Conservation (phyloP, 306 rosid genomes). For the Mimosa pudica region DNA sequence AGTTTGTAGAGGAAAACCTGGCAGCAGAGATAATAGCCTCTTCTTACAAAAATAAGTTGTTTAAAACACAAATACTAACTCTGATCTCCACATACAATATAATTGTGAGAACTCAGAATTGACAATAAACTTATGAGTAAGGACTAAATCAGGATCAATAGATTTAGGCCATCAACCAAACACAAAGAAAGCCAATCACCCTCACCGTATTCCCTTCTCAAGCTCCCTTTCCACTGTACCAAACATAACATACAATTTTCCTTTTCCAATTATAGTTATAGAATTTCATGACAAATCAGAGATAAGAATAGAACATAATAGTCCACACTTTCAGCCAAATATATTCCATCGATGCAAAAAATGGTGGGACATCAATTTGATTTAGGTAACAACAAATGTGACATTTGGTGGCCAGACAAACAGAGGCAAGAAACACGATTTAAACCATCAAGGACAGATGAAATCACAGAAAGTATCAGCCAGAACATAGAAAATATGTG, state of each 20-base stretch:
- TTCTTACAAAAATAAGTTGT: conserved; percentile 10
- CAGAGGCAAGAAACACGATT: conserved; percentile 20
- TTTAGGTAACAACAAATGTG: background rate
- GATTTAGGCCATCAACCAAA: background rate
- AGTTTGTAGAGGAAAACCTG: background rate
- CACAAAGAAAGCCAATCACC: background rate
- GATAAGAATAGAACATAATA: background rate
- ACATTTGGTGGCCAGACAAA: background rate
- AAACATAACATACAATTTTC: background rate
- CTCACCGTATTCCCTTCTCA: background rate
- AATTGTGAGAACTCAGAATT: background rate
- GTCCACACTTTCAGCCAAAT: background rate
- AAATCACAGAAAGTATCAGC: conserved; percentile 11
- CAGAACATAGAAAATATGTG: background rate
- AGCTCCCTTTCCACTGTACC: background rate
- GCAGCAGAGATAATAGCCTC: conserved; percentile 1
- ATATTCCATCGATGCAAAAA: background rate
- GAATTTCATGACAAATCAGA: background rate
- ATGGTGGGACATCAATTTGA: background rate
- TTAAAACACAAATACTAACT: conserved; percentile 6
- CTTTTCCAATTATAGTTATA: background rate
- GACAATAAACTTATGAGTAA: background rate
- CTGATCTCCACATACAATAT: background rate
- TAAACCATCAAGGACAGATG: conserved; percentile 11
- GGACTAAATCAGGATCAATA: too few species aligned